Evolutionary conservation across 495 filamentous ascomycete genomes (phyloP), one percentile per base, ranked within the genome.

Genomic region (Chaetomium cochliodes): DNA sequence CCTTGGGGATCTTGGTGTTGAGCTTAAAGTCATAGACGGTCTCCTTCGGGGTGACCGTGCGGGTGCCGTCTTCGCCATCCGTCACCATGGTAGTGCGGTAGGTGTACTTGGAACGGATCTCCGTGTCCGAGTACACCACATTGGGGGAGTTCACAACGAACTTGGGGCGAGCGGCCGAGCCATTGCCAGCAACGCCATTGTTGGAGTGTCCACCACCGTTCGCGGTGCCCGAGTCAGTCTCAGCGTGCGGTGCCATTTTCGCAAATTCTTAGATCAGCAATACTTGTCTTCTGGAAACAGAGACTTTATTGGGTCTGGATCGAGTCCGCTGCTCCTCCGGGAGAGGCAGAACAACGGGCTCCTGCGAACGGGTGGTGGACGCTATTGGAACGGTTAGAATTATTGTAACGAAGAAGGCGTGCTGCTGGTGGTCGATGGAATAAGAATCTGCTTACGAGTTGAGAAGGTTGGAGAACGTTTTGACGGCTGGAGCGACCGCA

Each of bases 311-410:
- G 77, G 70, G 84, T 82, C 70, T 82, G 83, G 69, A 83, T 79
- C 72, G 85, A 86, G 81, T 94, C 92, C 85, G 91, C 89, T 87
- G 90, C 86, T 77, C 89, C 87, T 80, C 91, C 92, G 77, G 90
- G 85, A 76, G 89, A 86, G 79, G 92, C 88, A 86, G 91, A 89
- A 85, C 93, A 93, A 84, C 91, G 92, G 88, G 90, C 90, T 88
- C 88, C 88, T 86, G 96, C 93, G 88, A 90, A 96, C 82, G 92
- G 92, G 87, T 98, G 90, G 83, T 98, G 93, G 80, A 89, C 86
- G 73, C 93, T 94, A 73, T 53, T 25, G 51, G 28, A 12, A 11
- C 15, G 37, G 61, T 68, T 63, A 70, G 71, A 26, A 56, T 28
- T 11, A 13, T 59, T 39, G 47, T 26, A 26, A 16, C 7, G 20